Base-by-base conservation (phyloP, 1,139 yeast genomes). In the Geotrichum klebahnii region DNA sequence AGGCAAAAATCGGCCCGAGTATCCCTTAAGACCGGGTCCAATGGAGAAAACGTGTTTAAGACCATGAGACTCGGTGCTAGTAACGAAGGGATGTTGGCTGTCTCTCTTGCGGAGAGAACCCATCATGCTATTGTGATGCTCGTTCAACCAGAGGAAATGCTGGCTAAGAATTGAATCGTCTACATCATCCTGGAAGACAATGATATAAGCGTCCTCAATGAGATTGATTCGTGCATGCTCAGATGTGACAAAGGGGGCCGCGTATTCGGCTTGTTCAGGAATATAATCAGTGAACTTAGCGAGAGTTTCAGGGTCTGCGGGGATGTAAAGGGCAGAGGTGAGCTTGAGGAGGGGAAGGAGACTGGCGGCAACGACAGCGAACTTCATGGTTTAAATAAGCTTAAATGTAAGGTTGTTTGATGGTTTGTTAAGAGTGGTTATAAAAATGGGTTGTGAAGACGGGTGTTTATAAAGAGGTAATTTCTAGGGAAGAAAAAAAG, bases 1-100 rank as follows among this genome's bases (percentile, higher is more conserved):
- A 45, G 82, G 82, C 55, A 84, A 77, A 72, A 89, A 85, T 67
- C 74, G 77, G 50, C 96, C 97, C 38, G 71, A 59, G 57, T 69
- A 69, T 14, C 73, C 76, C 55, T 63, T 63, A 62, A 71, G 65
- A 40, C 58, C 56, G 37, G 57, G 74, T 55, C 78, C 81, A 57
- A 88, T 75, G 60, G 76, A 66, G 71, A 85, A 90, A 32, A 77
- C 67, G 63, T 83, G 86, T 55, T 77, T 68, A 60, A 88, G 74
- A 58, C 96, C 96, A 59, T 61, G 56, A 1, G 44, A 14, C 41
- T 61, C 59, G 46, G 74, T 66, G 28, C 74, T 61, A 9, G 52
- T 32, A 50, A 75, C 69, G 64, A 78, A 73, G 16, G 78, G 71
- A 59, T 62, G 73, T 65, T 54, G 65, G 12, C 28, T 14, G 33